Evolutionary conservation across 1,284 basidiomycete species (phyloP), one percentile per base, ranked within the genome.

Genomic region (Malassezia dermatis): DNA sequence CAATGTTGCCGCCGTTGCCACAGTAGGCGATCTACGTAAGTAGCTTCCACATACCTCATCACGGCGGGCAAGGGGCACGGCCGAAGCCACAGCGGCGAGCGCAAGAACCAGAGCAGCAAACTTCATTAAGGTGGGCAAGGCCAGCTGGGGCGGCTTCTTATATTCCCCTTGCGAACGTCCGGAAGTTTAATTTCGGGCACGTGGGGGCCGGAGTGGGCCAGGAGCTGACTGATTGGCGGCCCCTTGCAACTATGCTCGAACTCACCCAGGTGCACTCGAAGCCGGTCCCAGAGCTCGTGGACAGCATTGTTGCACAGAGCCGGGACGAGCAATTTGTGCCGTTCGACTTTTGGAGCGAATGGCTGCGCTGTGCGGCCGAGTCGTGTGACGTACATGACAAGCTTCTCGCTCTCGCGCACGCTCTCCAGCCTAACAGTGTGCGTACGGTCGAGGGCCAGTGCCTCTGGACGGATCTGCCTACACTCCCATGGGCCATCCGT

Each of bases 1-100:
- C 27, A 28, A 52, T 52, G 43, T 45, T n/a, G 27, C 51, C 51
- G 32, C 51, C 51, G 8, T 32, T 45, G 15, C 51, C 51, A 26
- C 51, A 52, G 43, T 39, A 17, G 13, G 30, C 51, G 35, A 39
- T 39, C 41, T 48, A 26, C 7, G 46, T 48, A 13, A 48, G 46
- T 24, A 26, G 8, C 6, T 10, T n/a, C 8, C 19, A 48, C 46
- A 26, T 31, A 49, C 48, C 23, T 15, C 12, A 21, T 26, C 40
- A 31, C 49, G 49, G n/a, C 39, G 40, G 21, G 19, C 13, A 17
- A 51, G 12, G 8, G 49, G 49, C 28, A 21, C 10, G 17, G 49
- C 49, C 30, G 32, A 40, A 7, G 49, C 49, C 13, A 39, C 27
- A 31, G 15, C 24, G 24, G 32, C 30, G n/a, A 51, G 24, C 8